Percentiles rank a stretch among this genome's conserved stretches.
Conservation (phyloP, 2,329 filamentous ascomycete species). For the Lachnum nothofagi region DNA sequence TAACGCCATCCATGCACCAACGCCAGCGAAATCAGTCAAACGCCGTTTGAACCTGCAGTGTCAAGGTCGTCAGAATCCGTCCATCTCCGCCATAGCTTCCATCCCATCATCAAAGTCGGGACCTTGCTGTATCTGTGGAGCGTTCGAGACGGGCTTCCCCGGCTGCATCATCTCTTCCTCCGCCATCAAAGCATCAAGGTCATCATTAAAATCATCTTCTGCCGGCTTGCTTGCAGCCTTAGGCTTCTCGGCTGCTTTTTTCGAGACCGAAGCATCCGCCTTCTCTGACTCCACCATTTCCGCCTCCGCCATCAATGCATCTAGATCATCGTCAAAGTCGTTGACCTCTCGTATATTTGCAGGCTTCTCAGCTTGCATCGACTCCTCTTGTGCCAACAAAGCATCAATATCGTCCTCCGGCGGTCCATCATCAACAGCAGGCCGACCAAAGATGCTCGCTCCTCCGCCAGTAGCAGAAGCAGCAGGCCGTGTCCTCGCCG, state of each 20-base stretch:
- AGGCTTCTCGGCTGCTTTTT: no score
- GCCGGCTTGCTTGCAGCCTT: neutral
- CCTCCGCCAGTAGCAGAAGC: conserved; percentile 16
- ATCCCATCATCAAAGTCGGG: conserved; percentile 40
- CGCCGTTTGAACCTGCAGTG: no score
- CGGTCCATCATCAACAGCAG: conserved; percentile 26
- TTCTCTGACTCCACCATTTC: conserved; percentile 26
- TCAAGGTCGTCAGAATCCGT: conserved; percentile 28
- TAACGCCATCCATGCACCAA: no score
- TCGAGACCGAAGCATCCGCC: conserved; percentile 17
- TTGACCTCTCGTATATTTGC: neutral
- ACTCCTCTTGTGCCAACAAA: conserved; percentile 23
- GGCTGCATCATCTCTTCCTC: conserved; percentile 25
- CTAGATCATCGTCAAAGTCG: conserved; percentile 29
- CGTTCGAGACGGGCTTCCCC: conserved; percentile 20
- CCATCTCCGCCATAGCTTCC: conserved; percentile 63
- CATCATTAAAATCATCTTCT: conserved; percentile 19
- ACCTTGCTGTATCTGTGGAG: conserved; percentile 5
- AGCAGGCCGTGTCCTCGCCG: conserved; percentile 18
- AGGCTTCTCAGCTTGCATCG: neutral
- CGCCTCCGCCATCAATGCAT: conserved; percentile 24
- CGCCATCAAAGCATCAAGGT: conserved; percentile 29
- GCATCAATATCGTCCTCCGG: conserved; percentile 39
- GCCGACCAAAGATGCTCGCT: conserved; percentile 25
- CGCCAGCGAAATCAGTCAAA: no score